These are phyloP conservation scores for Lodderomyces parapsilosis DNA, from an alignment of 1,139 yeast genomes.

Conservation along the genomic window DNA sequence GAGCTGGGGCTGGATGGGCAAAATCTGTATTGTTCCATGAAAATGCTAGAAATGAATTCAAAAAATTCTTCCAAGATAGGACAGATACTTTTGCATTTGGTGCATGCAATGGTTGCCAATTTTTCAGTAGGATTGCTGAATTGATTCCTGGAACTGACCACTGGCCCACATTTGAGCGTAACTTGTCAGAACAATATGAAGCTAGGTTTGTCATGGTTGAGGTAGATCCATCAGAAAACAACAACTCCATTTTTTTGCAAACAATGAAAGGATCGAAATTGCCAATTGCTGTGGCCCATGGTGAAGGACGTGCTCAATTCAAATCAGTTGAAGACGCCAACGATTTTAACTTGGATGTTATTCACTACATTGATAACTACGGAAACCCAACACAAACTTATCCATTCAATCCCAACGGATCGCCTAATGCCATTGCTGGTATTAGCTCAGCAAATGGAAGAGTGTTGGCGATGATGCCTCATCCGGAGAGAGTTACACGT, in stretches of 20 bases:
- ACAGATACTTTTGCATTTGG: constrained; percentile 96
- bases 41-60: constrained; percentile 72
- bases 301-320: constrained; percentile 93
- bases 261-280: constrained; percentile 90
- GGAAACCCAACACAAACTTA: constrained; percentile 78
- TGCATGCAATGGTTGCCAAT: constrained; percentile 99
- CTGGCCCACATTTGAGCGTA: constrained; percentile 97
- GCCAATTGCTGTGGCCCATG: constrained; percentile 98
- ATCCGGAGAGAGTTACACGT: constrained; percentile 94
- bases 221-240: constrained; percentile 49
- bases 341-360: constrained; percentile 50
- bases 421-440: constrained; percentile 92
- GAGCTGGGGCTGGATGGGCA: constrained; percentile 99
- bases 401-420: constrained; percentile 97
- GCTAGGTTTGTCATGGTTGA: constrained; percentile 94
- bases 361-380: constrained; percentile 87
- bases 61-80: constrained; percentile 79
- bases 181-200: constrained; percentile 91
- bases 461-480: constrained; percentile 99
- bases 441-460: constrained; percentile 88
- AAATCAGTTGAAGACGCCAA: constrained; percentile 39
- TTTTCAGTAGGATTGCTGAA: constrained; percentile 81
- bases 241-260: constrained; percentile 72
- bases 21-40: constrained; percentile 91
- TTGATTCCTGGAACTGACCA: constrained; percentile 92